Base-by-base conservation (phyloP, 768 basidiomycete species). In the Podaxis carcinomalis region DNA sequence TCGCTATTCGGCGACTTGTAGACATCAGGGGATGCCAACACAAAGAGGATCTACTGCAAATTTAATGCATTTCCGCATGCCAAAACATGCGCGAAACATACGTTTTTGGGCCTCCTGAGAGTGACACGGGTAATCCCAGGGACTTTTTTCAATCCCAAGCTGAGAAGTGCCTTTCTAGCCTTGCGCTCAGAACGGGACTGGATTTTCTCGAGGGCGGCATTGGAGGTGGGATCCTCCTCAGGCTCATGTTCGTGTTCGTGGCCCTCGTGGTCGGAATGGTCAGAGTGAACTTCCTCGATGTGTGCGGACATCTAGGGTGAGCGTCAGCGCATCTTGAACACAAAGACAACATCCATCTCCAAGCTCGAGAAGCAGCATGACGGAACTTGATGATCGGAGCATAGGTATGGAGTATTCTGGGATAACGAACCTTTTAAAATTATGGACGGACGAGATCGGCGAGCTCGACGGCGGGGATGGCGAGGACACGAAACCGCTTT, bases 1-100 rank as follows among this genome's bases (percentile, higher is more conserved):
- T 99, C 97, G 72, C 93, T 94, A 78, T 93, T 95, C 46, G 90
- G 88, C 53, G 92, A 94, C 82, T 98, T 98, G 88, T 92, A 99
- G 57, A 99, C 97, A 65, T 99, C 97, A 39, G 97, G 97, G 54
- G 88, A 80, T 57, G 92, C 86, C 68, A 99, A 83, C 62, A 98
- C 95, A 72, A 98, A 92, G 64, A 98, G 86, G 64, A 96, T 79
- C 90, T 93, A 68, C 47, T 27, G 46, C 19, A 59, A 42, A 56
- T 53, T 59, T 58, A 32, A 28, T 56, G 61, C 58, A 51, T 53
- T 47, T 44, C 42, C 42, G 47, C 36, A 16, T 19, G 11, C 27
- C 27, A 21, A 2, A 7, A 11, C n/a, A 27, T 37, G 55, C 39
- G 21, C 11, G 2, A 28, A 14, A 77, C 89, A 63, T 68, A 92